A percentile compares a stretch with the other conserved stretches of the same genome.
Conservation (phyloP, 805 yeast species). For the Candida ulmi region DNA sequence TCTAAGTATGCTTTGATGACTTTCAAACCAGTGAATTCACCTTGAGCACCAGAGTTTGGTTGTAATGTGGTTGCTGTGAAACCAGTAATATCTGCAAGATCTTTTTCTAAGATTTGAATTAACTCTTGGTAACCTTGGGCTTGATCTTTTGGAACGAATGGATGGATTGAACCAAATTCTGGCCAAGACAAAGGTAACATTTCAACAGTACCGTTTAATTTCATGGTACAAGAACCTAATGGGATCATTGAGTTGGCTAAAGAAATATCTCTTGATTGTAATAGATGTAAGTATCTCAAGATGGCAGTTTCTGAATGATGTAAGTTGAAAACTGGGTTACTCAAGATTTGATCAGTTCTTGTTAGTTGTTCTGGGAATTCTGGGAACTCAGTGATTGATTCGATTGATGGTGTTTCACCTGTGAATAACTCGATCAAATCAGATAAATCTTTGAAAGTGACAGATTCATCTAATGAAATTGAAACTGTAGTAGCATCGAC, state of each 20-base stretch:
- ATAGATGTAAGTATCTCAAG: slow-evolving; percentile 80
- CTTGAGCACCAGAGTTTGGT: slow-evolving; percentile 99
- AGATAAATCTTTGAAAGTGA: slow-evolving; percentile 53
- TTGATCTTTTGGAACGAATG: slow-evolving; percentile 87
- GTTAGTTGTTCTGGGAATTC: slow-evolving; percentile 40
- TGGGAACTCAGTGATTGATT: slow-evolving; percentile 35
- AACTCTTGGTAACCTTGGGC: slow-evolving; percentile 82
- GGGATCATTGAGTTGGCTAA: slow-evolving; percentile 97
- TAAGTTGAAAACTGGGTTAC: slow-evolving; percentile 74
- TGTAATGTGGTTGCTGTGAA: slow-evolving; percentile 85
- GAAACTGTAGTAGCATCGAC: slow-evolving; percentile 58
- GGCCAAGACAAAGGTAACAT: slow-evolving; percentile 96
- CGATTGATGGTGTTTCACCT: slow-evolving; percentile 23
- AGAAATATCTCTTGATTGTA: slow-evolving; percentile 86
- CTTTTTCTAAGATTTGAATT: slow-evolving; percentile 71
- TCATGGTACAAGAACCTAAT: slow-evolving; percentile 97
- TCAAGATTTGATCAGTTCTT: slow-evolving; percentile 56
- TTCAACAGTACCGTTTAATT: slow-evolving; percentile 89
- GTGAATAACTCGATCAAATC: slow-evolving; percentile 59
- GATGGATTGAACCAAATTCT: slow-evolving; percentile 83
- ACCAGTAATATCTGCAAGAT: slow-evolving; percentile 89
- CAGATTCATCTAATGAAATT: slow-evolving; percentile 89
- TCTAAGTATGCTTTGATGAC: slow-evolving; percentile 76
- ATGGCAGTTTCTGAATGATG: slow-evolving; percentile 94
- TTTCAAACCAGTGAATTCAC: slow-evolving; percentile 92